These are phyloP conservation scores for Aspergillus neotritici DNA, from an alignment of 2,329 filamentous ascomycete species.

Conservation along the genomic window DNA sequence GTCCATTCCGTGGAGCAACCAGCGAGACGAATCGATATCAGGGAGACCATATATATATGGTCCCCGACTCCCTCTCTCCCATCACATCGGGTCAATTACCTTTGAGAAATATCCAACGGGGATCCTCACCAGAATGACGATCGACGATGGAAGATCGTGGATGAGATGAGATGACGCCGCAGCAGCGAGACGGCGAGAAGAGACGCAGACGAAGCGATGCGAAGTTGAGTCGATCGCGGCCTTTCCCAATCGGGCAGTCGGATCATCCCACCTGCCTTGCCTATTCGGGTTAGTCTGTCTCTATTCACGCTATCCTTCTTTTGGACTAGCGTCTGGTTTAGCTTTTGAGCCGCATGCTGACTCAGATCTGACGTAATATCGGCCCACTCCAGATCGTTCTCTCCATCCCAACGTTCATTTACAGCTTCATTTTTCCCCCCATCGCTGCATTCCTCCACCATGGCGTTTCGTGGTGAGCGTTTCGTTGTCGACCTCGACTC, in stretches of 20 bases:
- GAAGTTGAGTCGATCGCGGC: background rate
- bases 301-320: constrained; percentile 17
- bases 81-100: too few species aligned
- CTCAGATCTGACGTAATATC: constrained; percentile 4
- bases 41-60: too few species aligned
- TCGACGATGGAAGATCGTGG: constrained; percentile 6
- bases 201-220: constrained; percentile 19
- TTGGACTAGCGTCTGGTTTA: constrained; percentile 23
- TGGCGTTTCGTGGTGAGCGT: constrained; percentile 55
- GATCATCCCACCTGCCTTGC: constrained; percentile 13
- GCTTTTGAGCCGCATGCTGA: constrained; percentile 36
- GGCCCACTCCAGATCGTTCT: constrained; percentile 4
- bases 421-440: constrained; percentile 1
- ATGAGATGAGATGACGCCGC: constrained; percentile 11
- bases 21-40: too few species aligned
- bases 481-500: constrained; percentile 55
- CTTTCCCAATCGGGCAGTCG: constrained; percentile 4
- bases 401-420: background rate
- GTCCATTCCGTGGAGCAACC: too few species aligned
- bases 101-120: too few species aligned
- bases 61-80: too few species aligned
- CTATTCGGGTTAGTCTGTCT: constrained; percentile 9
- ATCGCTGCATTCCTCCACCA: constrained; percentile 17
- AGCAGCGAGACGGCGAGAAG: constrained; percentile 12
- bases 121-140: too few species aligned